These are phyloP conservation scores for Myxozyma monticola DNA, from an alignment of 805 yeast genomes.

Conservation along the genomic window DNA sequence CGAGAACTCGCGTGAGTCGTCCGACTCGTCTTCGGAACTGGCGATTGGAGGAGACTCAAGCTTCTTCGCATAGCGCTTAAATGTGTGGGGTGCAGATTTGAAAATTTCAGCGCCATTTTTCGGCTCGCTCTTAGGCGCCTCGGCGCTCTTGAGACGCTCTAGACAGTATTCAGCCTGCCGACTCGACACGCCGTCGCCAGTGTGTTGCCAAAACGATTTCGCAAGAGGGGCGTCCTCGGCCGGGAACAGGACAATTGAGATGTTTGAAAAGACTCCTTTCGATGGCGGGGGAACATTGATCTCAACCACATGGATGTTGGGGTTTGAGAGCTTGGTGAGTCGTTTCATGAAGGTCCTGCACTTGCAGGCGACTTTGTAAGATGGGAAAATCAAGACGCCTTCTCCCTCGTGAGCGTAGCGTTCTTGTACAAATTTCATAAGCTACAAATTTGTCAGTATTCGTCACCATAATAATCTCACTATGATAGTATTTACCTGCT, in stretches of 20 bases:
- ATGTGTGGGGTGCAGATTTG: conserved; percentile 16
- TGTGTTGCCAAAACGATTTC: conserved; percentile 92
- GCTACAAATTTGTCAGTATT: conserved; percentile 1
- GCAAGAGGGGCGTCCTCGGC: conserved; percentile 58
- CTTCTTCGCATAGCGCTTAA: conserved; percentile 26
- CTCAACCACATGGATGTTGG: conserved; percentile 44
- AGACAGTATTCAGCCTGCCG: conserved; percentile 82
- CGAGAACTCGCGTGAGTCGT: conserved; percentile 26
- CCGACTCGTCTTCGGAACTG: conserved; percentile 25
- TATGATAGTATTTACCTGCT: conserved; percentile 34
- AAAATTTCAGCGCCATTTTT: conserved; percentile 11
- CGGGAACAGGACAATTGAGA: conserved; percentile 77
- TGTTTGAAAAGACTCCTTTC: conserved; percentile 51
- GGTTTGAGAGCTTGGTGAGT: conserved; percentile 31
- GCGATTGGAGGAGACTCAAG: conserved; percentile 2
- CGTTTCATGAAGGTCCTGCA: conserved; percentile 74
- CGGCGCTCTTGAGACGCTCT: conserved; percentile 37
- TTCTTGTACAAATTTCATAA: conserved; percentile 46
- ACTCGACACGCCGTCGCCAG: conserved; percentile 96
- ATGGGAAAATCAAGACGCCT: conserved; percentile 70
- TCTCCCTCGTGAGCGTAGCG: conserved; percentile 83
- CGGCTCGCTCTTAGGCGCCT: conserved; percentile 6
- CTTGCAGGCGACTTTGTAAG: conserved; percentile 74
- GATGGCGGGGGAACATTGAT: conserved; percentile 34
- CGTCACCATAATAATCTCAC: neutral